A percentile compares a stretch with the other conserved stretches of the same genome.
Evolutionary conservation across 163 green algal species (phyloP).

Genomic region (Scenedesmus sp.): DNA sequence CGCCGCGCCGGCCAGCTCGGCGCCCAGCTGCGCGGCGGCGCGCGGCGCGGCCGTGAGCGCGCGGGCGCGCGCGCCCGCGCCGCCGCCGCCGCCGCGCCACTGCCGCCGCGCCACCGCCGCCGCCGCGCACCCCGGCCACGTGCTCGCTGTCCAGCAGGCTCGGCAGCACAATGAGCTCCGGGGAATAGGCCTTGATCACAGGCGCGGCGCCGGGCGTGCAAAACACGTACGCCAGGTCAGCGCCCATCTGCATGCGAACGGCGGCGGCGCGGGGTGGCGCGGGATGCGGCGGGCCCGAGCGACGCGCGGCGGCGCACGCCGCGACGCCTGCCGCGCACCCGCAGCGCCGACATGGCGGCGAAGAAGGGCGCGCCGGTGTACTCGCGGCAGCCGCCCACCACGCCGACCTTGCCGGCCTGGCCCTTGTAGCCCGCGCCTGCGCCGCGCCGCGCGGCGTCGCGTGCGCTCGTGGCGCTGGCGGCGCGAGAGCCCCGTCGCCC

Average conservation of each 20-base stretch:
- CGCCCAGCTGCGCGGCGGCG: too few species aligned
- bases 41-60: too few species aligned
- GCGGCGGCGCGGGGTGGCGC: too few species aligned
- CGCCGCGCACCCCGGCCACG: background rate
- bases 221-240: conserved; percentile 95
- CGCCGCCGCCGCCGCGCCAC: too few species aligned
- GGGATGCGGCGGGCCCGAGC: too few species aligned
- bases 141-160: conserved; percentile 60
- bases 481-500: too few species aligned
- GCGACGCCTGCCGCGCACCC: conserved; percentile 59
- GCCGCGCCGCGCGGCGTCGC: too few species aligned
- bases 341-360: conserved; percentile 82
- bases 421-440: conserved; percentile 75
- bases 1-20: too few species aligned
- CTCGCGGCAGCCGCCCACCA: conserved; percentile 92
- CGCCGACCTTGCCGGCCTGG: conserved; percentile 87
- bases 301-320: too few species aligned
- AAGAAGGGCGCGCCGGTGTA: conserved; percentile 98
- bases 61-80: too few species aligned
- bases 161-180: conserved; percentile 95
- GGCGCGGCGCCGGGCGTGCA: conserved; percentile 81
- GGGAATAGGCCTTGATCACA: conserved; percentile 94
- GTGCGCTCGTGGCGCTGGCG: too few species aligned
- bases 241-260: conserved; percentile 84
- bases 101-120: too few species aligned